Evolutionary conservation across 2,329 filamentous ascomycete genomes (phyloP).

Genomic region (Phaeosphaeriaceae sp.): DNA sequence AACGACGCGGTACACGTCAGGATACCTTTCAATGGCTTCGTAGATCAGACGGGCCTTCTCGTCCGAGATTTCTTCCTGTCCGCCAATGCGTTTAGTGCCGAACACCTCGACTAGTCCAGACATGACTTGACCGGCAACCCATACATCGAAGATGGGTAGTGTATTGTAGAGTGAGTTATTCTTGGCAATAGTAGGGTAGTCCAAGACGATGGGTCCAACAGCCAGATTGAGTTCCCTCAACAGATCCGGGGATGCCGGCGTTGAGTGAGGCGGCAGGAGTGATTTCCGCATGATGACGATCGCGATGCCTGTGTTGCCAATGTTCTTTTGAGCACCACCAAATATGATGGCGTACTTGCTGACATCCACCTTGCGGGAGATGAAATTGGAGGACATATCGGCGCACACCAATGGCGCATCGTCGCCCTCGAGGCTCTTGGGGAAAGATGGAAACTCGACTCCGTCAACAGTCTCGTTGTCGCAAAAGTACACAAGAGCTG

Average conservation of each 20-base stretch:
- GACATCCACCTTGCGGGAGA: slow-evolving; percentile 79
- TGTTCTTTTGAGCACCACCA: slow-evolving; percentile 92
- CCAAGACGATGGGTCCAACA: slow-evolving; percentile 78
- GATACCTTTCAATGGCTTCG: slow-evolving; percentile 73
- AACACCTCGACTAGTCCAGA: slow-evolving; percentile 72
- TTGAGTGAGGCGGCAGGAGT: slow-evolving; percentile 70
- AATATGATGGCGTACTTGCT: slow-evolving; percentile 85
- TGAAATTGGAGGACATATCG: slow-evolving; percentile 95
- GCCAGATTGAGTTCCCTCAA: slow-evolving; percentile 78
- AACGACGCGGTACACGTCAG: slow-evolving; percentile 78
- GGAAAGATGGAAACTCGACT: slow-evolving; percentile 83
- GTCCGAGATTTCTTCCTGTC: slow-evolving; percentile 76
- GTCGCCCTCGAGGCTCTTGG: slow-evolving; percentile 69
- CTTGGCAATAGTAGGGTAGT: slow-evolving; percentile 85
- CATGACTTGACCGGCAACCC: slow-evolving; percentile 87
- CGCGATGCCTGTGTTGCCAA: slow-evolving; percentile 85
- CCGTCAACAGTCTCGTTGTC: slow-evolving; percentile 95
- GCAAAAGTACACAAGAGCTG: slow-evolving; percentile 84
- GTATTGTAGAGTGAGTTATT: slow-evolving; percentile 98
- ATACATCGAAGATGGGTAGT: slow-evolving; percentile 92
- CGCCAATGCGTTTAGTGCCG: slow-evolving; percentile 71
- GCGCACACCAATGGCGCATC: slow-evolving; percentile 78
- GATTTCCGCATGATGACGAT: slow-evolving; percentile 84
- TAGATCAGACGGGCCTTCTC: slow-evolving; percentile 83
- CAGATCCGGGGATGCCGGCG: slow-evolving; percentile 68